phyloP scores from a whole-genome alignment of 306 rosid genomes.

The Casuarina equisetifolia region DNA sequence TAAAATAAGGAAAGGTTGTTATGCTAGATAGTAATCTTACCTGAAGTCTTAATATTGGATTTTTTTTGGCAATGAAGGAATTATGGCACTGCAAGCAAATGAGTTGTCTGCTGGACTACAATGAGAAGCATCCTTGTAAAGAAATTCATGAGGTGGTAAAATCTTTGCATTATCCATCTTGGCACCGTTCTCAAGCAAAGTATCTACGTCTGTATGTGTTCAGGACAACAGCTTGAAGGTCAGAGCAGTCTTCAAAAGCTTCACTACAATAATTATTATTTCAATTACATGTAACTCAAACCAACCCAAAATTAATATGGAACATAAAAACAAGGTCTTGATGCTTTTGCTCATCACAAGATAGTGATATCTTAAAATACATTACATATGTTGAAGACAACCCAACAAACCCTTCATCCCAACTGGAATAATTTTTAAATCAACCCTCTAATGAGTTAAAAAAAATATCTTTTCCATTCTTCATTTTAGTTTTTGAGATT shows the following conservation, averaged over 20 bases:
- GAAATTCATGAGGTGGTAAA: conserved; percentile 46
- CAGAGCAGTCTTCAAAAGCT: conserved; percentile 14
- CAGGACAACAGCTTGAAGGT: conserved; percentile 20
- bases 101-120: conserved; percentile 26
- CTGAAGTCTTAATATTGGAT: conserved; percentile 65
- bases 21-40: conserved; percentile 21
- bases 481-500: no score
- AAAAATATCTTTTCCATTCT: no score
- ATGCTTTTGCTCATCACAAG: background rate
- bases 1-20: background rate
- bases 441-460: background rate
- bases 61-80: conserved; percentile 71
- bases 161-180: conserved; percentile 31
- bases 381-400: background rate
- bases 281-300: background rate
- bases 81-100: conserved; percentile 53
- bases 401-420: background rate
- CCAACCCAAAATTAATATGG: conserved; percentile 6
- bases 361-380: background rate
- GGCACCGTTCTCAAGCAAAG: conserved; percentile 33
- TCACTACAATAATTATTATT: background rate
- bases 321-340: background rate
- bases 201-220: conserved; percentile 41
- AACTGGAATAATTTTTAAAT: background rate
- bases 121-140: conserved; percentile 40